Evolutionary conservation across 2,329 filamentous ascomycete species (phyloP).

Genomic region (Ramularia endophylla): DNA sequence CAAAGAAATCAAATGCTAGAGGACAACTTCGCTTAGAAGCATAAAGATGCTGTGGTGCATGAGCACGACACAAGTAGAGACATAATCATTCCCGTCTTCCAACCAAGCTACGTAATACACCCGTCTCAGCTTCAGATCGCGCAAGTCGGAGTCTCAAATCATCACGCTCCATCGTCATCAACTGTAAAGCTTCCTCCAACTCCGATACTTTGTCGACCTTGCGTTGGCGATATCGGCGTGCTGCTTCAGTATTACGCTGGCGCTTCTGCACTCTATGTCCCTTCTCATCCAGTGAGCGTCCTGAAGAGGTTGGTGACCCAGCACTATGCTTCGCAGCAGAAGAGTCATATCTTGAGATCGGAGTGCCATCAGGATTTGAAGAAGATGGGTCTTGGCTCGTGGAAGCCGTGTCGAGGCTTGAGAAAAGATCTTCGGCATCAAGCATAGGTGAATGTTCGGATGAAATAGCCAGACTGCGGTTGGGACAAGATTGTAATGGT

Average conservation of each 20-base stretch:
- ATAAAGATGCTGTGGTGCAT: too few relatives aligned
- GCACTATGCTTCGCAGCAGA: not conserved
- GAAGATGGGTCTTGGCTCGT: not conserved
- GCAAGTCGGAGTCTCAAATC: constrained; percentile 58
- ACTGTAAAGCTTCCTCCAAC: constrained; percentile 55
- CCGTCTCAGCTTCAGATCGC: constrained; percentile 59
- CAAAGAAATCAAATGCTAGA: too few relatives aligned
- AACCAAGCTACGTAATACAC: constrained; percentile 42
- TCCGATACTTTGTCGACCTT: constrained; percentile 60
- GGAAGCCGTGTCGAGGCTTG: not conserved
- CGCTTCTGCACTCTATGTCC: constrained; percentile 44
- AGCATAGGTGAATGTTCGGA: not conserved
- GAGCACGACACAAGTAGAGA: too few relatives aligned
- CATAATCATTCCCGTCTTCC: constrained; percentile 5
- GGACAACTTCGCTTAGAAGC: too few relatives aligned
- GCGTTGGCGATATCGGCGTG: constrained; percentile 65
- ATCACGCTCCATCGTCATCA: constrained; percentile 57
- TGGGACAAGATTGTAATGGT: too few relatives aligned
- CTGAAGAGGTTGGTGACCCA: constrained; percentile 4
- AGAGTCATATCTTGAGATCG: not conserved
- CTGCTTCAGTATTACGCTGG: constrained; percentile 64
- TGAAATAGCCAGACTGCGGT: not conserved
- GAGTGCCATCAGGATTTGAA: not conserved
- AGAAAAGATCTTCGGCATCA: not conserved
- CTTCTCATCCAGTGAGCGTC: constrained; percentile 7